Evolutionary conservation across 345 rosid genomes (phyloP).

Genomic region (Durio zibethinus): DNA sequence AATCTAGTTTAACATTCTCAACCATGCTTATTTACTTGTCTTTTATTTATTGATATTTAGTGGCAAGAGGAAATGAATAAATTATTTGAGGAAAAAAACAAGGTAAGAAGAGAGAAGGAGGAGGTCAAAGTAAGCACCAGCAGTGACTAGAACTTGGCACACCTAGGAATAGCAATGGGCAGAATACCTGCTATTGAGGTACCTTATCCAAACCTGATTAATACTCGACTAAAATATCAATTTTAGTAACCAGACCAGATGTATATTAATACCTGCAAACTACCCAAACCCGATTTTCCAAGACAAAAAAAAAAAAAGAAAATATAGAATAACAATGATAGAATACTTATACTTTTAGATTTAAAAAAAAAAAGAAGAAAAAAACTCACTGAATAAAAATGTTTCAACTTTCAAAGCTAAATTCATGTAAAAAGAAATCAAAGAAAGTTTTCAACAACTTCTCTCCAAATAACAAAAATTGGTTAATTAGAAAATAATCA

Average conservation of each 20-base stretch:
- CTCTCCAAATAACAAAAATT: not conserved
- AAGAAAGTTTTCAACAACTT: not conserved
- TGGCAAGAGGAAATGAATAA: not conserved
- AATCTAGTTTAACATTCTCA: not conserved
- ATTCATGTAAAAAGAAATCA: not conserved
- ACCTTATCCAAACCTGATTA: not conserved
- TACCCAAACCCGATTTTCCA: too few species aligned
- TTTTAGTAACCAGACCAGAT: not conserved
- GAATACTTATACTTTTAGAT: not conserved
- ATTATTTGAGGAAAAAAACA: not conserved
- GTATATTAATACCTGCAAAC: too few species aligned
- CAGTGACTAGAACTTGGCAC: not conserved
- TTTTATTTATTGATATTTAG: not conserved
- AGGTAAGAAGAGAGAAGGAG: not conserved
- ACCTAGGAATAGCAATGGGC: not conserved
- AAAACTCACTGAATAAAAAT: not conserved
- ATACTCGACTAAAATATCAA: not conserved
- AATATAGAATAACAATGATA: not conserved
- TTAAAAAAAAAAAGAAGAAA: too few species aligned
- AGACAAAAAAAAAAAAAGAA: too few species aligned
- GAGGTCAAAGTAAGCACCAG: not conserved
- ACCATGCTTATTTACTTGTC: not conserved
- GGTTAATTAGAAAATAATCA: not conserved
- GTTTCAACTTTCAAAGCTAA: not conserved
- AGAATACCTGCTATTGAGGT: not conserved